phyloP scores from a whole-genome alignment of 2,329 filamentous ascomycete genomes.

The Phyllosticta capitalensis region DNA sequence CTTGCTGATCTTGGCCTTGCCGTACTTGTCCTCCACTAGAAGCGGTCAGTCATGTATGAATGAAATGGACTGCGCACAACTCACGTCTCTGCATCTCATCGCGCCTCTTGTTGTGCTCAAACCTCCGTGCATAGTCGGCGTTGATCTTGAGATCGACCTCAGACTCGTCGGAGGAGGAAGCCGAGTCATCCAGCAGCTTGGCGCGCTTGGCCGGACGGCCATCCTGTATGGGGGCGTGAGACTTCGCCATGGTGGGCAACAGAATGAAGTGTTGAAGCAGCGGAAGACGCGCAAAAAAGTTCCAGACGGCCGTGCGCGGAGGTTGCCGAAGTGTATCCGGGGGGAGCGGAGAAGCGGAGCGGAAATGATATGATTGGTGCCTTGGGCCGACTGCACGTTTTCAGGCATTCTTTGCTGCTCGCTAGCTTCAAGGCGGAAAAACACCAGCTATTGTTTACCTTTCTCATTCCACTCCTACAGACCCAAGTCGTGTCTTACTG shows the following conservation, averaged over 20 bases:
- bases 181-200: constrained; percentile 25
- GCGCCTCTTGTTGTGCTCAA: constrained; percentile 95
- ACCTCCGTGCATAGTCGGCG: constrained; percentile 75
- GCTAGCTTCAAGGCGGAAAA: not conserved
- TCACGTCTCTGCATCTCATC: constrained; percentile 68
- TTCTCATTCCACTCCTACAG: not conserved
- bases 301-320: not conserved
- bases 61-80: constrained; percentile 18
- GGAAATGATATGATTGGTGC: not conserved
- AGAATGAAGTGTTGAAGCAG: not conserved
- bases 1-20: constrained; percentile 36
- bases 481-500: not conserved
- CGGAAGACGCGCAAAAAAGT: constrained; percentile 4
- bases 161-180: constrained; percentile 18
- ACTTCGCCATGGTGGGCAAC: not conserved
- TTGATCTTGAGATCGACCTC: constrained; percentile 62
- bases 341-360: not conserved
- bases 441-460: not conserved
- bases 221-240: not conserved
- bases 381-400: not conserved
- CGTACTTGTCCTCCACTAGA: constrained; percentile 81
- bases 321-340: not conserved
- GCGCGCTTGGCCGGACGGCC: constrained; percentile 25
- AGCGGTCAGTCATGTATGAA: constrained; percentile 16
- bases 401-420: not conserved